Conservation (phyloP, 352 stramenopile species). For the Globisporangium irregulare region DNA sequence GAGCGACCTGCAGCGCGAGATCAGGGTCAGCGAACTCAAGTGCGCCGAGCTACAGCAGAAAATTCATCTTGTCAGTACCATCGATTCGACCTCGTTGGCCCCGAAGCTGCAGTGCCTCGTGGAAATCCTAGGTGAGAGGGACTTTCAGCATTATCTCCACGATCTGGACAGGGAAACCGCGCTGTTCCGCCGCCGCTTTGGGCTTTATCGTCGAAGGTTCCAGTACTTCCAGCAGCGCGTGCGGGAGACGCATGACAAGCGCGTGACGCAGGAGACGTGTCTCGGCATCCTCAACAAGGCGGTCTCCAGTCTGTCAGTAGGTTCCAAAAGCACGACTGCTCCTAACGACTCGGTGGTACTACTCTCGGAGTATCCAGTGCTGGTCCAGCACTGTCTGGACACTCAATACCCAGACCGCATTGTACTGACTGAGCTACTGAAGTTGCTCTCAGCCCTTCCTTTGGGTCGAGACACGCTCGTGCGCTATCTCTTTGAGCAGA, state of each 20-base stretch:
- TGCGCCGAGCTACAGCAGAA: slow-evolving; percentile 19
- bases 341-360: slow-evolving; percentile 15
- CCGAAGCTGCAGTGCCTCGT: slow-evolving; percentile 47
- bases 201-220: slow-evolving; percentile 31
- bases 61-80: not conserved
- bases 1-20: slow-evolving; percentile 22
- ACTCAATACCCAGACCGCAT: slow-evolving; percentile 12
- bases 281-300: slow-evolving; percentile 17
- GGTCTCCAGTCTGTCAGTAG: not conserved
- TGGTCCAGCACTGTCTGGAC: slow-evolving; percentile 53
- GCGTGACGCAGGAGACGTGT: slow-evolving; percentile 10
- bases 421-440: slow-evolving; percentile 32
- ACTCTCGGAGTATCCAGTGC: slow-evolving; percentile 38
- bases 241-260: slow-evolving; percentile 8
- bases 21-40: slow-evolving; percentile 20
- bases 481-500: slow-evolving; percentile 53
- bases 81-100: slow-evolving; percentile 19
- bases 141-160: slow-evolving; percentile 38
- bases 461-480: slow-evolving; percentile 37
- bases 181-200: slow-evolving; percentile 26
- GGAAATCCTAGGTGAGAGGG: slow-evolving; percentile 42
- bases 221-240: slow-evolving; percentile 25
- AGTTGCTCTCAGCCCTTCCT: slow-evolving; percentile 35
- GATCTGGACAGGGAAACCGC: slow-evolving; percentile 43
- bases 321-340: not conserved